Evolutionary conservation across 768 basidiomycete genomes (phyloP).

Genomic region (Naganishia vaughanmartiniae): DNA sequence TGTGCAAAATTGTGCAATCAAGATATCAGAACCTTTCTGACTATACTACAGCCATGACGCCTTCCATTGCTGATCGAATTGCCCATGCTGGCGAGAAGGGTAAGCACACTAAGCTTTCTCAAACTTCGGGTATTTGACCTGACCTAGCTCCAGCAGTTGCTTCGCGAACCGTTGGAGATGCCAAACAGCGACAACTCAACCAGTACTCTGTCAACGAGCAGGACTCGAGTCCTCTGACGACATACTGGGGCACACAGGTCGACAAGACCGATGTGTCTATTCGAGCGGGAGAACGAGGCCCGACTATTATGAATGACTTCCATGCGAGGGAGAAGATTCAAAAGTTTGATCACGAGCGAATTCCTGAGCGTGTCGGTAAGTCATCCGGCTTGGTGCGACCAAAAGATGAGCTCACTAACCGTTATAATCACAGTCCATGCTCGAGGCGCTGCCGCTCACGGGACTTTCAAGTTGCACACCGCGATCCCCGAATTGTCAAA

Average conservation of each 20-base stretch:
- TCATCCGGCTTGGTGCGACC: background rate
- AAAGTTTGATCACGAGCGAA: slow-evolving; percentile 78
- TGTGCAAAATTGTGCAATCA: too few species aligned
- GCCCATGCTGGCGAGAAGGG: slow-evolving; percentile 18
- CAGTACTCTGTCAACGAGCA: slow-evolving; percentile 36
- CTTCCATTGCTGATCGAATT: slow-evolving; percentile 21
- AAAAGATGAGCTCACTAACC: too few species aligned
- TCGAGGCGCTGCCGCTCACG: slow-evolving; percentile 62
- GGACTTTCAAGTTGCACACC: slow-evolving; percentile 74
- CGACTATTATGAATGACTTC: slow-evolving; percentile 66
- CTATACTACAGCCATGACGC: background rate
- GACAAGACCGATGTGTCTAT: slow-evolving; percentile 50
- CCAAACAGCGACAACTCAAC: slow-evolving; percentile 49
- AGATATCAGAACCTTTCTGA: too few species aligned
- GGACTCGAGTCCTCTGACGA: slow-evolving; percentile 37
- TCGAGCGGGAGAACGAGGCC: slow-evolving; percentile 58
- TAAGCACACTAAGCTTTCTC: background rate
- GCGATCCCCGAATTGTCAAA: slow-evolving; percentile 67
- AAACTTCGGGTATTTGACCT: background rate
- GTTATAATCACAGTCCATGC: slow-evolving; percentile 49
- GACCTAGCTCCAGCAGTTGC: background rate
- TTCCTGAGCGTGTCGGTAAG: slow-evolving; percentile 46
- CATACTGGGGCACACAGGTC: slow-evolving; percentile 51
- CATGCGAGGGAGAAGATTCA: slow-evolving; percentile 49
- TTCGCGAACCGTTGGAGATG: slow-evolving; percentile 42